Conservation (phyloP, 495 filamentous ascomycete species). For the Apiosordaria backusii region DNA sequence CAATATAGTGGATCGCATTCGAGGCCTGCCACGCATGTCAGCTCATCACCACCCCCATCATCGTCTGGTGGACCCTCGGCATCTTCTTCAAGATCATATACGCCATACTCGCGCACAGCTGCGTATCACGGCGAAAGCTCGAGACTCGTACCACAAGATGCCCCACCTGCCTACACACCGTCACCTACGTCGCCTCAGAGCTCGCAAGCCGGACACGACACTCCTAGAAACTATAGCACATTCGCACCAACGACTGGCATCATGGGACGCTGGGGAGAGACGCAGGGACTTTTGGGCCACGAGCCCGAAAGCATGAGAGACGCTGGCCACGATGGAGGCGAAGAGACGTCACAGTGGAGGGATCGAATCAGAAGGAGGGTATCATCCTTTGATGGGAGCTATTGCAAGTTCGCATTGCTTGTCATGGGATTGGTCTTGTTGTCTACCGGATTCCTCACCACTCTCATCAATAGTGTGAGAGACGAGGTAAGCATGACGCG, state of each 20-base stretch:
- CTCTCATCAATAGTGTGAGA: constrained; percentile 17
- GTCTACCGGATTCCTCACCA: constrained; percentile 28
- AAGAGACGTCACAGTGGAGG: constrained; percentile 22
- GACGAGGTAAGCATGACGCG: constrained; percentile 28
- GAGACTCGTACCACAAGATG: constrained; percentile 37
- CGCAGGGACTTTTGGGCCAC: constrained; percentile 32
- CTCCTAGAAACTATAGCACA: constrained; percentile 38
- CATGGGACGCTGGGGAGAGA: constrained; percentile 42
- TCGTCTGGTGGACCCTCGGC: constrained; percentile 22
- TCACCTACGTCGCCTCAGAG: constrained; percentile 32
- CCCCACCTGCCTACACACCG: constrained; percentile 46
- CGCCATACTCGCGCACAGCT: constrained; percentile 16
- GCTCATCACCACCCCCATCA: constrained; percentile 21
- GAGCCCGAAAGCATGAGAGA: constrained; percentile 44
- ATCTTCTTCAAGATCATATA: constrained; percentile 23
- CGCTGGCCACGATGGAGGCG: neutral
- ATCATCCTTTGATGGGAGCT: constrained; percentile 24
- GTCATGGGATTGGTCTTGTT: constrained; percentile 30
- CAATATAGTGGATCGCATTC: constrained; percentile 11
- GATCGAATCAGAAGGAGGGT: constrained; percentile 30
- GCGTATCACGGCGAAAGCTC: constrained; percentile 19
- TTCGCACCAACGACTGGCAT: constrained; percentile 26
- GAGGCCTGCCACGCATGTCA: constrained; percentile 23
- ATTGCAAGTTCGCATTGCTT: constrained; percentile 23
- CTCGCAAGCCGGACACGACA: constrained; percentile 6